Evolutionary conservation across 2,329 filamentous ascomycete species (phyloP).

Genomic region (Aspergillaceae sp.): DNA sequence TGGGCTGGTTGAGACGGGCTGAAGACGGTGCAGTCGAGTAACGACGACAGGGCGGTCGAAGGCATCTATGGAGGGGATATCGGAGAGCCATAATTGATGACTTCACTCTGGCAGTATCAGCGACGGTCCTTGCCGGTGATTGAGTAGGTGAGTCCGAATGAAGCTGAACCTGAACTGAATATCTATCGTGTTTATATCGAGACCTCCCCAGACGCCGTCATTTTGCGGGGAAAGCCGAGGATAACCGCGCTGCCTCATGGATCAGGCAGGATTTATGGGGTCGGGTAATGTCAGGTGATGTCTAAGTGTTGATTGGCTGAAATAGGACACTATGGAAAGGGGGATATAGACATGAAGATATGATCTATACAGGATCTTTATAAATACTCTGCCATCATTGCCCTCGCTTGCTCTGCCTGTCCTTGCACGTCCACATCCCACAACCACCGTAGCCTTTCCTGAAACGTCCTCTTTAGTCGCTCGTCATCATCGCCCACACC

Average conservation of each 20-base stretch:
- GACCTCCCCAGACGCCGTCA: background rate
- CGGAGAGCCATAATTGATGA: background rate
- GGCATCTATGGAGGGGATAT: background rate
- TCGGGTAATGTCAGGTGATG: background rate
- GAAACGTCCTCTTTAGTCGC: constrained; percentile 16
- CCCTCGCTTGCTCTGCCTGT: constrained; percentile 16
- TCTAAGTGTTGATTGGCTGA: background rate
- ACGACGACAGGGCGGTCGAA: constrained; percentile 12
- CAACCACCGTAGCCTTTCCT: constrained; percentile 22
- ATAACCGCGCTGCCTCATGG: constrained; percentile 16
- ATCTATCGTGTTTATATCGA: constrained; percentile 3
- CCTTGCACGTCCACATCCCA: constrained; percentile 26
- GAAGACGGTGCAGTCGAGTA: constrained; percentile 43
- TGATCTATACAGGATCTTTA: background rate
- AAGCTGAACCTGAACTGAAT: too few relatives aligned
- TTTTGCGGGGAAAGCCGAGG: constrained; percentile 17
- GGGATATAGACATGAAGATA: too few relatives aligned
- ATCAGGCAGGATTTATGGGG: background rate
- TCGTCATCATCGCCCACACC: constrained; percentile 19
- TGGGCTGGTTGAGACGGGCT: constrained; percentile 68
- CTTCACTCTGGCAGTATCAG: too few relatives aligned
- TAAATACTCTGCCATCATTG: background rate
- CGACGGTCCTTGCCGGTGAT: background rate
- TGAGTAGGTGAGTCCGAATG: too few relatives aligned
- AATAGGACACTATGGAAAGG: too few relatives aligned